Base-by-base conservation (phyloP, 2,329 filamentous ascomycete genomes). In the Macroventuria anomochaeta region DNA sequence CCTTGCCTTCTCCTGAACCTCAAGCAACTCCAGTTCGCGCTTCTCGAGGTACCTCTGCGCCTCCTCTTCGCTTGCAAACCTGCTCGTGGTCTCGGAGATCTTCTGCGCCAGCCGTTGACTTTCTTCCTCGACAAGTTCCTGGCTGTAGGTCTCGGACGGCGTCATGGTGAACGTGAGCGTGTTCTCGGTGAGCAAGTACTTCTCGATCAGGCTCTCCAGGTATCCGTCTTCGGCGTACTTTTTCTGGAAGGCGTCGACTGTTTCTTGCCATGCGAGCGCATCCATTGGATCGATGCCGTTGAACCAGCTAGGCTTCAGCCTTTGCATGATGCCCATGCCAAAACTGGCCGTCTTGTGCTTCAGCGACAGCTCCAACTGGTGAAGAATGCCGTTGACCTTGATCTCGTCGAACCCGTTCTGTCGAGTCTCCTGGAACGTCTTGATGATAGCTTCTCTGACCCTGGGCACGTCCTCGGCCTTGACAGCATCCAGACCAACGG, bases 281-380 rank as follows among this genome's bases (percentile, higher is more conserved):
- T 96, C 88, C 75, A 97, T 96, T 0, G 95, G 93, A 71, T 97
- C 91, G 3, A 92, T 87, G 5, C 93, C 95, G 52, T 95, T 96
- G 76, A 99, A 97, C 95, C 95, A 99, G 54, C 89, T 88, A 2
- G 91, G 89, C 70, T 96, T 90, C 7, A 97, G 82, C 34, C 93
- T 86, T 64, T 96, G 91, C 75, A 99, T 85, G 46, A 97, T 84
- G 15, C 88, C 88, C 82, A 97, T 91, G 12, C 95, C 95, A 70
- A 99, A 99, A 67, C 89, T 92, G 48, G 95, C 91, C 0, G 92
- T 97, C 80, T 97, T 97, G 78, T 99, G 92, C 77, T 97, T 97
- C 41, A 97, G 78, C 0, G 88, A 84, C n/a, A 99, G 82, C 72
- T 99, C 95, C 3, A 97, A 78, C 74, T 97, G 93, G 73, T 99